A percentile compares a stretch with the other conserved stretches of the same genome.
Evolutionary conservation across 768 basidiomycete species (phyloP).

Genomic region (Trametes coccinea): DNA sequence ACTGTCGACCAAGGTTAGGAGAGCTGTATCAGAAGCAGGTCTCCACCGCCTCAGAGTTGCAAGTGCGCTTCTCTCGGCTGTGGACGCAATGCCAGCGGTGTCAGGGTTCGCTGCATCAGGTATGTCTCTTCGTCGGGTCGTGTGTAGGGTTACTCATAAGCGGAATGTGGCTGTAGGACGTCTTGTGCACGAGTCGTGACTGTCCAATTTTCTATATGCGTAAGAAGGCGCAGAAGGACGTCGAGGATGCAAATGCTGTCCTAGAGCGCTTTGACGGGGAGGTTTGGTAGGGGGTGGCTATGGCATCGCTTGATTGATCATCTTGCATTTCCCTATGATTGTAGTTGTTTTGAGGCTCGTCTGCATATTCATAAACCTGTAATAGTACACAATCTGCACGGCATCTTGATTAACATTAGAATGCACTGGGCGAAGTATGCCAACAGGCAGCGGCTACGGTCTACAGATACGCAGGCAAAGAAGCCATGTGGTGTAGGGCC

Average conservation of each 20-base stretch:
- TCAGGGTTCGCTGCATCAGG: constrained; percentile 97
- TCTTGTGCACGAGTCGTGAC: constrained; percentile 94
- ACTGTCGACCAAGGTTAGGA: constrained; percentile 81
- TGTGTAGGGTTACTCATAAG: constrained; percentile 18
- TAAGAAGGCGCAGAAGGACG: constrained; percentile 98
- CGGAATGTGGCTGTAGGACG: constrained; percentile 59
- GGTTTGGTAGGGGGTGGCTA: constrained; percentile 49
- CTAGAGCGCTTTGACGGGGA: constrained; percentile 85
- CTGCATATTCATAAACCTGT: background rate
- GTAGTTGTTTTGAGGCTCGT: background rate
- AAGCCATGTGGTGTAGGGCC: background rate
- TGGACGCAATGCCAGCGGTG: constrained; percentile 99
- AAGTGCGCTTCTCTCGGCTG: constrained; percentile 89
- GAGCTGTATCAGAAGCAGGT: constrained; percentile 93
- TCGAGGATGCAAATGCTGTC: constrained; percentile 76
- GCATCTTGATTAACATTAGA: too few relatives aligned
- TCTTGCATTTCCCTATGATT: background rate
- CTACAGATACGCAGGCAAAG: too few relatives aligned
- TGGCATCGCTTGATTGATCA: background rate
- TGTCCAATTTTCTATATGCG: constrained; percentile 99
- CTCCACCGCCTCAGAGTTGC: constrained; percentile 66
- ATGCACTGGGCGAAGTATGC: too few relatives aligned
- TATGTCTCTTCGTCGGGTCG: constrained; percentile 28
- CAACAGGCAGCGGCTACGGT: too few relatives aligned
- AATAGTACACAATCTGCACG: too few relatives aligned